Conservation (phyloP, 2,329 filamentous ascomycete genomes). For the Colletotrichum lentis region DNA sequence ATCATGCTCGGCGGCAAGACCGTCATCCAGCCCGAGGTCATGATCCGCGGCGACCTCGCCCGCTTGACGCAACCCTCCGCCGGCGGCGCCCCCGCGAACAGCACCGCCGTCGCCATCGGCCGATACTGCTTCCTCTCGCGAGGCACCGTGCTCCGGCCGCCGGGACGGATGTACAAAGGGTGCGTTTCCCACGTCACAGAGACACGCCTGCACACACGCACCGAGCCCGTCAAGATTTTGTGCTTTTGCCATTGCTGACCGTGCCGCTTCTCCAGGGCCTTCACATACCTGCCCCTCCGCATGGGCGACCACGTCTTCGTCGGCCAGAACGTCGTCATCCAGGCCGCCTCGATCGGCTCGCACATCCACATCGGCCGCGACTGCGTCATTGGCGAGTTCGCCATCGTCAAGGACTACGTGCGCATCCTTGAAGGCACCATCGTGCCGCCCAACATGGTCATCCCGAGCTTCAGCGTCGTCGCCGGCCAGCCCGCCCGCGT, state of each 20-base stretch:
- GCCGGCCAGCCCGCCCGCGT: constrained; percentile 82
- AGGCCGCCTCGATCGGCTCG: constrained; percentile 82
- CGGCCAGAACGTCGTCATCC: constrained; percentile 76
- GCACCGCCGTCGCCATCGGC: constrained; percentile 83
- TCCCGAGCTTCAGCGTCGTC: constrained; percentile 92
- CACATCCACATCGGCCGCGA: constrained; percentile 86
- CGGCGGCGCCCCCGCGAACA: constrained; percentile 56
- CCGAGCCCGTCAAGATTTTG: neutral
- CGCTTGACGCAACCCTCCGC: constrained; percentile 60
- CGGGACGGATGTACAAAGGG: constrained; percentile 82
- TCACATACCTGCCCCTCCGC: constrained; percentile 87
- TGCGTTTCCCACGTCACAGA: constrained; percentile 42
- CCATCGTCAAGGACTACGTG: constrained; percentile 92
- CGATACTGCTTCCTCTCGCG: constrained; percentile 89
- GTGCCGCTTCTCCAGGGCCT: constrained; percentile 51
- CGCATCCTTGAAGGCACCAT: constrained; percentile 85
- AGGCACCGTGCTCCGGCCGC: constrained; percentile 81
- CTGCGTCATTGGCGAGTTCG: constrained; percentile 83
- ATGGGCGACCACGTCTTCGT: constrained; percentile 96
- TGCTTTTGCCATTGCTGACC: neutral
- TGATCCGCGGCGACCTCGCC: constrained; percentile 89
- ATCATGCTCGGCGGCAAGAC: constrained; percentile 97
- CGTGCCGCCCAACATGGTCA: constrained; percentile 86
- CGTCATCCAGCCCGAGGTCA: constrained; percentile 93
- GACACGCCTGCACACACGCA: neutral